Conservation (phyloP, 176 grass and related monocot species). For the Phoenix roebelenii region DNA sequence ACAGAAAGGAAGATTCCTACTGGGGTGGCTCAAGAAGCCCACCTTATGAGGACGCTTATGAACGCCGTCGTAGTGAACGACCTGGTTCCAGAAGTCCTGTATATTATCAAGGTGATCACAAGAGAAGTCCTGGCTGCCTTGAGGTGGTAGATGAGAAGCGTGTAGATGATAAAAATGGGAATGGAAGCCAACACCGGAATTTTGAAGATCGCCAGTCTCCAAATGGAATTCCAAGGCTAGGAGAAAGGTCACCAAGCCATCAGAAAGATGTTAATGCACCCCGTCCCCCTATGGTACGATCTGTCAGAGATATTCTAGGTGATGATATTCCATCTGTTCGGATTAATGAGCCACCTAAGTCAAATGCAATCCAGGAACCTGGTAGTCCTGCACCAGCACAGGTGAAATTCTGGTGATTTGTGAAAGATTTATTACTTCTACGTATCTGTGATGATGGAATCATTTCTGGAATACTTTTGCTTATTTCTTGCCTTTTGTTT, state of each 20-base stretch:
- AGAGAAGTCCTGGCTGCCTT: constrained; percentile 3
- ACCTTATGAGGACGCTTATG: constrained; percentile 10
- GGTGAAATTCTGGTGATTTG: constrained; percentile 33
- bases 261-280: constrained; percentile 5
- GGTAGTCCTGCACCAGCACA: constrained; percentile 50
- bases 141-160: constrained; percentile 17
- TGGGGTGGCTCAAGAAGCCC: constrained; percentile 23
- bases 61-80: constrained; percentile 5
- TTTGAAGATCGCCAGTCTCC: not conserved
- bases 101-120: constrained; percentile 11
- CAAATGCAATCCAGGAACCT: constrained; percentile 30
- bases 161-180: constrained; percentile 29
- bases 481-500: too few relatives aligned
- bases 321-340: constrained; percentile 56
- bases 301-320: constrained; percentile 85
- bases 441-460: too few relatives aligned
- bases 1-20: constrained; percentile 29
- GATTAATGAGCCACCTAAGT: constrained; percentile 50
- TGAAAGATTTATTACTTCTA: too few relatives aligned
- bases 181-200: constrained; percentile 19
- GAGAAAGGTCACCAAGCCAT: not conserved
- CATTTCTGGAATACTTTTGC: too few relatives aligned
- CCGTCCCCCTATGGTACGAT: constrained; percentile 20
- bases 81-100: constrained; percentile 8
- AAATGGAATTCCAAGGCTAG: constrained; percentile 5